Percentiles rank a stretch among this genome's conserved stretches.
Evolutionary conservation across 2,329 filamentous ascomycete genomes (phyloP).

Genomic region (Paramyrothecium sp.): DNA sequence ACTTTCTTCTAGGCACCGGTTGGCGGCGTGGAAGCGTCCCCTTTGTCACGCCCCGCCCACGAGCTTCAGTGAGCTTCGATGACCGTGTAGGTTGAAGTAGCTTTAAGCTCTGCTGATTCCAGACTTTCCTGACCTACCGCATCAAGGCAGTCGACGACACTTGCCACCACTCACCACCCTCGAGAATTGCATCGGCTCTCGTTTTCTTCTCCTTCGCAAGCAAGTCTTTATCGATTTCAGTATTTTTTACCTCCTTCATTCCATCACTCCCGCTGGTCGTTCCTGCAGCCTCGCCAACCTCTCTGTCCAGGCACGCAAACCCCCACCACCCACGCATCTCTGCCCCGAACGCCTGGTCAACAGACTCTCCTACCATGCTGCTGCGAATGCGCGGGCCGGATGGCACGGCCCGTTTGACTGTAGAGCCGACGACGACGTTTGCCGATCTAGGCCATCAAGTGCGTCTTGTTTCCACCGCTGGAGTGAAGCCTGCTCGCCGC

Average conservation of each 20-base stretch:
- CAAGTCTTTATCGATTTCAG: too few relatives aligned
- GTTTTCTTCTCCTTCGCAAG: too few relatives aligned
- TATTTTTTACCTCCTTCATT: background rate
- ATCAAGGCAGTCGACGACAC: too few relatives aligned
- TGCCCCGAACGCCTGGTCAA: background rate
- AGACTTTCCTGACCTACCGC: background rate
- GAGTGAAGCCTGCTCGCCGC: background rate
- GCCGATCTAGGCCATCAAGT: conserved; percentile 56
- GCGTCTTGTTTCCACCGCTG: conserved; percentile 5
- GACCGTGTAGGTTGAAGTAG: background rate
- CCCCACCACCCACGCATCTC: background rate
- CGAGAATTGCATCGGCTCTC: too few relatives aligned
- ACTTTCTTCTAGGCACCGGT: background rate
- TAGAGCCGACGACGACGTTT: conserved; percentile 75
- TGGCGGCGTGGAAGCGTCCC: background rate
- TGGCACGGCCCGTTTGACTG: conserved; percentile 83
- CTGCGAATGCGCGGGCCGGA: conserved; percentile 87
- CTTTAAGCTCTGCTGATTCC: background rate
- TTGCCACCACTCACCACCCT: too few relatives aligned
- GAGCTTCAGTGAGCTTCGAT: background rate
- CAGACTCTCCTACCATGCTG: conserved; percentile 58
- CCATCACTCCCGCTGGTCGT: background rate
- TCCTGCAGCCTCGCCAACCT: background rate
- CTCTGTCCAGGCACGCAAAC: background rate
- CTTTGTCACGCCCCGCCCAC: background rate